Evolutionary conservation across 2,329 filamentous ascomycete genomes (phyloP).

Genomic region (Biscogniauxia mediterranea): DNA sequence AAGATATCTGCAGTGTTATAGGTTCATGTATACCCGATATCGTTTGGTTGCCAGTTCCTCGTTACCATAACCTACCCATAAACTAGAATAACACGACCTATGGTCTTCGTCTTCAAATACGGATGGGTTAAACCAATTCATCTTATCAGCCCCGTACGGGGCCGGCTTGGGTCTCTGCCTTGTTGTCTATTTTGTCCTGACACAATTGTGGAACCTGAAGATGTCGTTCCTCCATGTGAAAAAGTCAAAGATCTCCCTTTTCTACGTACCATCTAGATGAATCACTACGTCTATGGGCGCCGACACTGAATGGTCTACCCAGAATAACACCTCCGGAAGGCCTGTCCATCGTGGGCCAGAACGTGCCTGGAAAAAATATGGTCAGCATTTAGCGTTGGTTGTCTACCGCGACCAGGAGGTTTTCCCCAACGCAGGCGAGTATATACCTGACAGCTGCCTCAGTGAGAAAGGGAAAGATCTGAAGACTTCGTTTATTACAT

Average conservation of each 20-base stretch:
- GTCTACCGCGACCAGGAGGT: slow-evolving; percentile 38
- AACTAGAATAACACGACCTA: too few relatives aligned
- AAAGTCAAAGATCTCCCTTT: slow-evolving; percentile 51
- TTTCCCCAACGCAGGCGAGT: slow-evolving; percentile 25
- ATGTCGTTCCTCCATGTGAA: slow-evolving; percentile 47
- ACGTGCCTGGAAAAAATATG: slow-evolving; percentile 42
- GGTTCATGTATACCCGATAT: too few relatives aligned
- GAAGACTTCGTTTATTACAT: background rate
- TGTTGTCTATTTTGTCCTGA: slow-evolving; percentile 24
- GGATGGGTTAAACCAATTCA: too few relatives aligned
- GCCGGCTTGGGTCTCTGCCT: too few relatives aligned
- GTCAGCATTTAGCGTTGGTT: slow-evolving; percentile 42
- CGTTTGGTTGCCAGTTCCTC: too few relatives aligned
- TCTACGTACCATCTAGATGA: slow-evolving; percentile 51
- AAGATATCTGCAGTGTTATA: too few relatives aligned
- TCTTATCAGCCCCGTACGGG: too few relatives aligned
- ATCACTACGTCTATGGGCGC: slow-evolving; percentile 43
- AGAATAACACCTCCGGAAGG: slow-evolving; percentile 46
- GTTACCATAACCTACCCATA: too few relatives aligned
- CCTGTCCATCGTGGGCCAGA: slow-evolving; percentile 41
- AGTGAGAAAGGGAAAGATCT: too few relatives aligned
- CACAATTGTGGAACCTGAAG: slow-evolving; percentile 40
- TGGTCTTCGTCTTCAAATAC: too few relatives aligned
- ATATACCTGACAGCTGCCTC: too few relatives aligned
- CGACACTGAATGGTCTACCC: slow-evolving; percentile 42